Evolutionary conservation across 108 stramenopile genomes (phyloP).

Genomic region (Tribonema minus): DNA sequence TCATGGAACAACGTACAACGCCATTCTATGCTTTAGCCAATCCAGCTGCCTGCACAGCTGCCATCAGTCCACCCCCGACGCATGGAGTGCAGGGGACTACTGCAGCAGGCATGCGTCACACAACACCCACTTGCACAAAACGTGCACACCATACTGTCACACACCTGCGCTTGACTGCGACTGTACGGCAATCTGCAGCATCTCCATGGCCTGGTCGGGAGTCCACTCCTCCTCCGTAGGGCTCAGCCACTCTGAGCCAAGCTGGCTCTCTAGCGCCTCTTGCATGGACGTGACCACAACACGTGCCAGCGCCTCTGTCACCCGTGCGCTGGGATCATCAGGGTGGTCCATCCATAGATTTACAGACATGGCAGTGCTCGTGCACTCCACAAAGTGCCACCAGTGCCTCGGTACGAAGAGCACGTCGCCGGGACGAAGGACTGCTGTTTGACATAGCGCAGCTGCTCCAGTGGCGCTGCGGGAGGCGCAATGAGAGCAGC

Average conservation of each 20-base stretch:
- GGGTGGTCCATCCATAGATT: conserved; percentile 26
- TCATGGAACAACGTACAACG: no score
- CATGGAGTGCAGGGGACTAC: no score
- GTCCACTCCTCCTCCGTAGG: conserved; percentile 27
- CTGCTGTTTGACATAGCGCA: not conserved
- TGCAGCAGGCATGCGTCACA: no score
- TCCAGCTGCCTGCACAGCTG: no score
- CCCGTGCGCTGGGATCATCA: conserved; percentile 1
- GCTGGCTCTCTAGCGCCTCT: not conserved
- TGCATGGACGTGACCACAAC: conserved; percentile 23
- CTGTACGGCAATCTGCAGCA: conserved; percentile 4
- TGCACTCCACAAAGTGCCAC: conserved; percentile 33
- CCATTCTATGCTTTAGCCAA: no score
- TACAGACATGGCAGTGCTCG: conserved; percentile 13
- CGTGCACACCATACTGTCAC: no score
- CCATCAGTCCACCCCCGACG: no score
- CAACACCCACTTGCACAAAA: no score
- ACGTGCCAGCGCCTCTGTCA: conserved; percentile 14
- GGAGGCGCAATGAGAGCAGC: not conserved
- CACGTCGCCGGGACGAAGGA: conserved; percentile 19
- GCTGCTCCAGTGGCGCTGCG: not conserved
- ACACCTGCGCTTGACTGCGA: no score
- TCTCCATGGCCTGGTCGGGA: not conserved
- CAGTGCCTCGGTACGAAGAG: conserved; percentile 32
- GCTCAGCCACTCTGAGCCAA: conserved; percentile 21